These are phyloP conservation scores for Populus tremula DNA, from an alignment of 345 rosid genomes.

Conservation along the genomic window DNA sequence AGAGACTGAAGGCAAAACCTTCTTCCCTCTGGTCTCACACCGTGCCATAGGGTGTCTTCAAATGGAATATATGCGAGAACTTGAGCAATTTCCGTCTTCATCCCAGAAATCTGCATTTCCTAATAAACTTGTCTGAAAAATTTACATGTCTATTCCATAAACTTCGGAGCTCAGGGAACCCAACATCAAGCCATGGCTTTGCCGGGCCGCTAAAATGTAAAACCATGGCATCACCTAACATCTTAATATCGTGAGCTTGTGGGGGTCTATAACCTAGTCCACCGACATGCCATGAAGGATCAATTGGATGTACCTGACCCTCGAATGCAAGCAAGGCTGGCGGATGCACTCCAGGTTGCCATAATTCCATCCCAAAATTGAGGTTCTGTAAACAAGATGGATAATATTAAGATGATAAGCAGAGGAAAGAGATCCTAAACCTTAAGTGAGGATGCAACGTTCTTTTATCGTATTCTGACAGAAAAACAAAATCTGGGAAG, in stretches of 20 bases:
- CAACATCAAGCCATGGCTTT: slow-evolving; percentile 91
- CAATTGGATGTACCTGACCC: slow-evolving; percentile 65
- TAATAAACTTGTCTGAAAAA: slow-evolving; percentile 60
- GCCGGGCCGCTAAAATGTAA: slow-evolving; percentile 93
- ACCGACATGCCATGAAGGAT: slow-evolving; percentile 78
- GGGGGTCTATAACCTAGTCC: slow-evolving; percentile 68
- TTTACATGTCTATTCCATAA: slow-evolving; percentile 72
- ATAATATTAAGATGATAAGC: not conserved
- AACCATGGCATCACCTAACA: slow-evolving; percentile 61
- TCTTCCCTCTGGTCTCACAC: slow-evolving; percentile 64
- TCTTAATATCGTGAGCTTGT: slow-evolving; percentile 25
- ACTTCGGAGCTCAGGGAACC: slow-evolving; percentile 56
- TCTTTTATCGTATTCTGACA: too few species aligned
- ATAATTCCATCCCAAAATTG: slow-evolving; percentile 58
- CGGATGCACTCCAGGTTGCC: slow-evolving; percentile 87
- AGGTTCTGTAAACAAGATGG: slow-evolving; percentile 46
- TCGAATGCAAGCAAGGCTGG: slow-evolving; percentile 71
- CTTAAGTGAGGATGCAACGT: too few species aligned
- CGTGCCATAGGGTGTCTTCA: slow-evolving; percentile 4
- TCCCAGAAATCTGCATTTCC: slow-evolving; percentile 64
- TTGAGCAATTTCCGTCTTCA: slow-evolving; percentile 33
- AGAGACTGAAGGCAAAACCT: slow-evolving; percentile 92
- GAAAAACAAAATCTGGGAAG: too few species aligned
- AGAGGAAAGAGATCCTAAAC: not conserved
- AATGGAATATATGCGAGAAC: slow-evolving; percentile 13